Evolutionary conservation across 2,329 filamentous ascomycete genomes (phyloP).

Genomic region (Tolypocladium inflatum): DNA sequence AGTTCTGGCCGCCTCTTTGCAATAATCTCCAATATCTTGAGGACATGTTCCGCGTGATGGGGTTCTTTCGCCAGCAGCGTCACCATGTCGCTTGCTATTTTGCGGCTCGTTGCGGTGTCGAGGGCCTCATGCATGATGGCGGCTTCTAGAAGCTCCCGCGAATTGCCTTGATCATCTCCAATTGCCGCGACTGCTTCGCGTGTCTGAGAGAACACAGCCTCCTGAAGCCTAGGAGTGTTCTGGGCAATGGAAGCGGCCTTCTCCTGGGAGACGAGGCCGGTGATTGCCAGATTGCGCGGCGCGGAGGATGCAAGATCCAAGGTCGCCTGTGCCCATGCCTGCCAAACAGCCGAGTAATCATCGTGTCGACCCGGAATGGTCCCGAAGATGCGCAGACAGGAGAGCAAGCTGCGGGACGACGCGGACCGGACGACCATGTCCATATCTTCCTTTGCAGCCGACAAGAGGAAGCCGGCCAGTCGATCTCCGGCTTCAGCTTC

Average conservation of each 20-base stretch:
- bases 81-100: constrained; percentile 25
- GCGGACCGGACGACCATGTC: constrained; percentile 55
- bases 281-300: constrained; percentile 23
- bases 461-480: constrained; percentile 33
- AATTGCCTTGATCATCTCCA: constrained; percentile 7
- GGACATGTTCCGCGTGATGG: constrained; percentile 14
- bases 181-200: constrained; percentile 26
- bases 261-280: constrained; percentile 36
- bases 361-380: constrained; percentile 26
- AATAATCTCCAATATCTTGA: constrained; percentile 39
- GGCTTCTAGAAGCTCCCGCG: constrained; percentile 38
- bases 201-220: constrained; percentile 31
- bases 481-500: constrained; percentile 16
- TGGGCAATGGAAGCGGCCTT: constrained; percentile 28
- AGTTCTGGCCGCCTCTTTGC: constrained; percentile 33
- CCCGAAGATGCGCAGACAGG: constrained; percentile 51
- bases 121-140: constrained; percentile 34
- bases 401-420: constrained; percentile 56
- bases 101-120: constrained; percentile 20
- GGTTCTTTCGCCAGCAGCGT: constrained; percentile 22
- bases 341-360: constrained; percentile 34
- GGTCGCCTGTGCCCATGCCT: constrained; percentile 30
- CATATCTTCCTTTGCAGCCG: constrained; percentile 46
- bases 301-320: constrained; percentile 19
- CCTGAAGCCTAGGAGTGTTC: constrained; percentile 32